phyloP scores from a whole-genome alignment of 2,329 filamentous ascomycete species.

The Curvularia spicifera region DNA sequence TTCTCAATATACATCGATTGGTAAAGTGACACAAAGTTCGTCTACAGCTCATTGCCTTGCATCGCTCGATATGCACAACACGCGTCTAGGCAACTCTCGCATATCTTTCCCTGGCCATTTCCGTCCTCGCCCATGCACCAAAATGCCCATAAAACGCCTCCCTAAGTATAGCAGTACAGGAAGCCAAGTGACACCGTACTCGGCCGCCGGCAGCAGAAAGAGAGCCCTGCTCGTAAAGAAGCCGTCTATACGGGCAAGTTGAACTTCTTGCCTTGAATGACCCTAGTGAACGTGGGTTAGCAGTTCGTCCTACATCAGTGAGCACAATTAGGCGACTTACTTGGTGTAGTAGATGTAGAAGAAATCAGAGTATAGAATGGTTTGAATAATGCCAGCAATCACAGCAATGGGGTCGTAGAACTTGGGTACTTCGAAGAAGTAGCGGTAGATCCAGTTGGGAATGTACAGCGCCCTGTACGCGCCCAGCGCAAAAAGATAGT shows the following conservation, averaged over 20 bases:
- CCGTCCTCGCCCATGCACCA: conserved; percentile 1
- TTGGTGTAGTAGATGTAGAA: conserved; percentile 99
- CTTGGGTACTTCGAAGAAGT: conserved; percentile 69
- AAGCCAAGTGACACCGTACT: conserved; percentile 11
- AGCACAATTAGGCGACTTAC: conserved; percentile 48
- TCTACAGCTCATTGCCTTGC: neutral
- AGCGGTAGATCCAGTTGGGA: conserved; percentile 97
- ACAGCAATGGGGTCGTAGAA: conserved; percentile 89
- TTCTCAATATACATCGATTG: conserved; percentile 4
- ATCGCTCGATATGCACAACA: neutral
- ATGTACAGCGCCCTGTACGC: conserved; percentile 94
- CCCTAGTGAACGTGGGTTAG: conserved; percentile 42
- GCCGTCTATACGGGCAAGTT: conserved; percentile 57
- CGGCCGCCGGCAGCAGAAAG: conserved; percentile 14
- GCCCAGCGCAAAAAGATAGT: conserved; percentile 94
- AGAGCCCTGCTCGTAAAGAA: conserved; percentile 5
- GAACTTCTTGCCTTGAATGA: conserved; percentile 62
- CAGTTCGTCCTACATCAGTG: neutral
- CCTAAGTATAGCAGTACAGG: conserved; percentile 12
- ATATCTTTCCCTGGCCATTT: neutral
- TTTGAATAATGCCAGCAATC: conserved; percentile 88
- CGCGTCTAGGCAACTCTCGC: neutral
- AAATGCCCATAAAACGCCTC: conserved; percentile 14
- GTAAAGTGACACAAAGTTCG: conserved; percentile 3
- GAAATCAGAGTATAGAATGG: conserved; percentile 95